Base-by-base conservation (phyloP, 768 basidiomycete genomes). In the Rhodotorula sphaerocarpa region DNA sequence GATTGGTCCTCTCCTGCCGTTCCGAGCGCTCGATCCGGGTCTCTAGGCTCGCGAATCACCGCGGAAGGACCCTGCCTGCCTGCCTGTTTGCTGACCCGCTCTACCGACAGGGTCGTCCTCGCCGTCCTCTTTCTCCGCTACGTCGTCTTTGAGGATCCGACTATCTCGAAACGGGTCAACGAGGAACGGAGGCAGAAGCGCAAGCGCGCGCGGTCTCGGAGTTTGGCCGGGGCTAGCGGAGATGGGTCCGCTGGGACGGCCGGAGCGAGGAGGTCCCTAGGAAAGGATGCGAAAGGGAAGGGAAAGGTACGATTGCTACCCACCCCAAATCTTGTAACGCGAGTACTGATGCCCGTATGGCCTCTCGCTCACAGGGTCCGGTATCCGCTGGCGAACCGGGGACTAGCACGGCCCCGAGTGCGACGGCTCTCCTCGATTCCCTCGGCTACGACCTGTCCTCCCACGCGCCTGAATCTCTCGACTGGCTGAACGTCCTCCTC, bases 401-500 rank as follows among this genome's bases (percentile, higher is more conserved):
- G 27, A 31, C 47, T 0, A 10, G 45, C 39, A 39, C 27, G 9
- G 39, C 45, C n/a, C 28, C 28, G 5, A 43, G 45, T 41, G n/a
- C 44, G 21, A n/a, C 54, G 45, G 12, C 56, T 42, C 30, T 79
- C 20, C 71, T 78, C 27, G 55, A 57, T 14, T 75, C 78, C 42
- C 70, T 75, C n/a, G 61, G 55, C 5, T 78, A 78, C 59, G 77
- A 78, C 50, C 74, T 78, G 67, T 71, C 75, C 7, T 74, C 75
- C 56, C 71, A 76, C 73, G 63, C 70, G 66, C 75, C 79, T 44
- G 93, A 96, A 75, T 86, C 88, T 1, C 82, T 85, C 30, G 88
- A 88, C 71, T 97, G 95, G 95, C 81, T 97, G 65, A 97, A 95
- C 74, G 78, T 82, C 27, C 79, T 99, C 36, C 75, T 90, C 59